phyloP scores from a whole-genome alignment of 179 eudicot genomes.

The Monotropa hypopitys region DNA sequence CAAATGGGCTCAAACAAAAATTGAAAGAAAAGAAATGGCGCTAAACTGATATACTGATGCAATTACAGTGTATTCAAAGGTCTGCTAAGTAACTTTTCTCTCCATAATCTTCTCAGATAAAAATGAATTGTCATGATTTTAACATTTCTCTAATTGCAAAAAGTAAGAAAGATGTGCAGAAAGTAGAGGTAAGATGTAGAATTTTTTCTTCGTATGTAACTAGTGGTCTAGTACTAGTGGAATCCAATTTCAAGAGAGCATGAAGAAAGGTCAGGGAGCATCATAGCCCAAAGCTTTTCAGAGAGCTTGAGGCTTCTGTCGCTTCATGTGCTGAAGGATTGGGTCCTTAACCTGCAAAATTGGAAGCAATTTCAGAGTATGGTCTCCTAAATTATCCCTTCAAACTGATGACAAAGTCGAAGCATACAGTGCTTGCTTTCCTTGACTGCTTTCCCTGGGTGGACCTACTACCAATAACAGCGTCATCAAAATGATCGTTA shows the following conservation, averaged over 20 bases:
- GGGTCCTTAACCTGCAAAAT: constrained; percentile 73
- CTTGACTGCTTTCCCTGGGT: constrained; percentile 54
- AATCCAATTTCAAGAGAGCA: background rate
- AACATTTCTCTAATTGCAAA: no score
- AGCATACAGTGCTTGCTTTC: constrained; percentile 74
- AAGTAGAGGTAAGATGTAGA: no score
- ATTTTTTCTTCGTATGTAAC: no score
- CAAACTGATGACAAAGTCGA: background rate
- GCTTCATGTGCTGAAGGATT: constrained; percentile 60
- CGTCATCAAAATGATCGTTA: constrained; percentile 20
- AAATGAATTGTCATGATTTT: no score
- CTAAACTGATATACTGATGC: no score
- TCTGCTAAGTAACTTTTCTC: no score
- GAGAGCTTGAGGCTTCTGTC: constrained; percentile 58
- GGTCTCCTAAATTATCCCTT: background rate
- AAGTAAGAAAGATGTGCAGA: no score
- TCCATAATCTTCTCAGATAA: no score
- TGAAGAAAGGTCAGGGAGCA: background rate
- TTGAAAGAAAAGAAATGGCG: no score
- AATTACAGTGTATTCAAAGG: no score
- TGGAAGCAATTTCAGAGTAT: background rate
- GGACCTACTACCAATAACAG: constrained; percentile 41
- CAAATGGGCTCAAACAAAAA: no score
- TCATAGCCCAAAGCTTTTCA: constrained; percentile 13
- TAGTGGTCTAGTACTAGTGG: background rate